These are phyloP conservation scores for Colletotrichum sp. DNA, from an alignment of 2,329 filamentous ascomycete species.

Conservation along the genomic window DNA sequence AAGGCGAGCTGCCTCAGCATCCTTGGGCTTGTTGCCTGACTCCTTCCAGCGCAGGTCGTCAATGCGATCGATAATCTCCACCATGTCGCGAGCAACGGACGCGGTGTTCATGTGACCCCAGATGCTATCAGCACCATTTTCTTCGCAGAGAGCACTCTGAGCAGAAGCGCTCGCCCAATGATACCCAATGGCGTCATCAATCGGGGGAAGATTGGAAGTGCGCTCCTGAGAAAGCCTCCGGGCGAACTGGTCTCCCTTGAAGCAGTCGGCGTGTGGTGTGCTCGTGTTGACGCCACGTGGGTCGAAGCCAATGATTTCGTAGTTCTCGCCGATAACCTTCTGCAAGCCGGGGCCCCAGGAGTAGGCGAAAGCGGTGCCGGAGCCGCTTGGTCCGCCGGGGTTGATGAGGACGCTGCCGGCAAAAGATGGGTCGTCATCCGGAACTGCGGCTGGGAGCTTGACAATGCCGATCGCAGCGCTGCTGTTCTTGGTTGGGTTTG, in stretches of 20 bases:
- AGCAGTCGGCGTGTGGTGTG: slow-evolving; percentile 36
- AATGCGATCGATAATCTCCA: slow-evolving; percentile 35
- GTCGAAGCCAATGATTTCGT: slow-evolving; percentile 41
- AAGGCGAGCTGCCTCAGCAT: slow-evolving; percentile 23
- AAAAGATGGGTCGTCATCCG: slow-evolving; percentile 32
- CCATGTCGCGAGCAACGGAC: slow-evolving; percentile 36
- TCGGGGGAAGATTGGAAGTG: slow-evolving; percentile 7
- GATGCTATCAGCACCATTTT: slow-evolving; percentile 20
- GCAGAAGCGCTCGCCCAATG: slow-evolving; percentile 22
- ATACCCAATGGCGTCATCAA: neutral
- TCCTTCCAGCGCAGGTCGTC: slow-evolving; percentile 24
- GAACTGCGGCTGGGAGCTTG: slow-evolving; percentile 34
- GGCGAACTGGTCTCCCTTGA: slow-evolving; percentile 25
- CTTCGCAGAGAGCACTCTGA: slow-evolving; percentile 26
- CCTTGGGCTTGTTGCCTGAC: neutral
- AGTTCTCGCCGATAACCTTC: slow-evolving; percentile 28
- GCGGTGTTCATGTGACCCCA: slow-evolving; percentile 31
- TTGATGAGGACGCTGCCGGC: slow-evolving; percentile 39
- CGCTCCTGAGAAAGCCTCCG: slow-evolving; percentile 26
- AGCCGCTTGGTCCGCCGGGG: slow-evolving; percentile 42
- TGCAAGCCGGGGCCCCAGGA: slow-evolving; percentile 25
- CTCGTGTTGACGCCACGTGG: slow-evolving; percentile 37
- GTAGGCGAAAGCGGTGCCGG: slow-evolving; percentile 30
- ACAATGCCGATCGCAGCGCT: slow-evolving; percentile 36
- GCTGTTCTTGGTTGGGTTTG: slow-evolving; percentile 16